These are phyloP conservation scores for Podospora sp. DNA, from an alignment of 495 filamentous ascomycete species.

Conservation along the genomic window DNA sequence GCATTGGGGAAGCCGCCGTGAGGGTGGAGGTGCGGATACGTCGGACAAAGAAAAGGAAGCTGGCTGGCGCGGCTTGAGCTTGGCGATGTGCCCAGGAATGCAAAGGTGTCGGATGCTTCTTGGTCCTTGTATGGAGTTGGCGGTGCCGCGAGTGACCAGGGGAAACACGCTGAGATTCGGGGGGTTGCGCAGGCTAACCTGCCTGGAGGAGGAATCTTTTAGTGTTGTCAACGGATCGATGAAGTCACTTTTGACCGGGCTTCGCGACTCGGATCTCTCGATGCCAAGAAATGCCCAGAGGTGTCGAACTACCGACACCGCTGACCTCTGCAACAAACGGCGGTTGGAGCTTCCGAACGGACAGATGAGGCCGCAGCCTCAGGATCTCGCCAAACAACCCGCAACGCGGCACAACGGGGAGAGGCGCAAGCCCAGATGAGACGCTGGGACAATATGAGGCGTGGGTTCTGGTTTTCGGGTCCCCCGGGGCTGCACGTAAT, in stretches of 20 bases:
- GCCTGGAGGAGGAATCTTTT: not conserved
- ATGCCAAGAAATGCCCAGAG: not conserved
- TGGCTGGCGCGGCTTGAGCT: slow-evolving; percentile 5
- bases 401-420: not conserved
- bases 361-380: not conserved
- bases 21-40: slow-evolving; percentile 7
- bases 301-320: not conserved
- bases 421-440: not conserved
- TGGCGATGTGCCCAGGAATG: slow-evolving; percentile 1
- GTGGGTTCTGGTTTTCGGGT: not conserved
- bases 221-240: not conserved
- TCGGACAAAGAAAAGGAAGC: slow-evolving; percentile 15
- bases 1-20: slow-evolving; percentile 18
- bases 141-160: not conserved
- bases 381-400: not conserved
- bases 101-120: not conserved
- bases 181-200: not conserved
- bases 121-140: not conserved
- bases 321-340: not conserved
- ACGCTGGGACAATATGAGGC: not conserved
- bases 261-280: not conserved
- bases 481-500: not conserved
- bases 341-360: not conserved
- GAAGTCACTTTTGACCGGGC: not conserved
- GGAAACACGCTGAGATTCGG: not conserved